Evolutionary conservation across 805 yeast genomes (phyloP).

Genomic region (Isabelozyma rhagii): DNA sequence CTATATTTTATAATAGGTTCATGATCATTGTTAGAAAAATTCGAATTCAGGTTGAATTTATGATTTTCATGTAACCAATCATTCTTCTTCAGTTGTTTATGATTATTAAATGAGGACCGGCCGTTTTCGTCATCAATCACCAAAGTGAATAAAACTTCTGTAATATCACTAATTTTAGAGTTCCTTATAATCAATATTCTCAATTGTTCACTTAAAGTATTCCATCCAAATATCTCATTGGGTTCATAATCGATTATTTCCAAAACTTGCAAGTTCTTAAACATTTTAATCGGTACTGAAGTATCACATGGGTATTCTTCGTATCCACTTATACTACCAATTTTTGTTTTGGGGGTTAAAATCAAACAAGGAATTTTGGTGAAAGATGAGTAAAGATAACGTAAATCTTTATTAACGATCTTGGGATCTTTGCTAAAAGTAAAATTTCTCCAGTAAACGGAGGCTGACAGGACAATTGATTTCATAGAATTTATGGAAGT

Average conservation of each 20-base stretch:
- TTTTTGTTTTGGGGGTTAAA: constrained; percentile 56
- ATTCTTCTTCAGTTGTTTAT: constrained; percentile 17
- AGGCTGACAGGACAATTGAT: constrained; percentile 44
- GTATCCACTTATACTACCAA: constrained; percentile 55
- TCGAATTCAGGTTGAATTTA: constrained; percentile 9
- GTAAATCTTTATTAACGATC: constrained; percentile 46
- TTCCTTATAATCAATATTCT: constrained; percentile 54
- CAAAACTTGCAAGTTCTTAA: constrained; percentile 59
- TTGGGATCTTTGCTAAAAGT: constrained; percentile 40
- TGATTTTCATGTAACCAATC: constrained; percentile 6
- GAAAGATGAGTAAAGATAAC: constrained; percentile 59
- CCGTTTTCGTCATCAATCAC: constrained; percentile 53
- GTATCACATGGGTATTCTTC: constrained; percentile 74
- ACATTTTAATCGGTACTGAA: constrained; percentile 59
- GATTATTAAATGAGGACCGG: constrained; percentile 25
- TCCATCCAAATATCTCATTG: constrained; percentile 67
- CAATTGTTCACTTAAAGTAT: constrained; percentile 49
- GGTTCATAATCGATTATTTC: constrained; percentile 62
- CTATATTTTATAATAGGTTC: constrained; percentile 15
- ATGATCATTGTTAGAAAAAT: neutral
- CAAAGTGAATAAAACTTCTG: constrained; percentile 49
- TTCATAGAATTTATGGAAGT: constrained; percentile 59
- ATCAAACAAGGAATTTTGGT: constrained; percentile 64
- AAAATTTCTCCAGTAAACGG: constrained; percentile 38
- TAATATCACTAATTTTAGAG: constrained; percentile 48